Base-by-base conservation (phyloP, 2,329 filamentous ascomycete genomes). In the Botrytis aclada region DNA sequence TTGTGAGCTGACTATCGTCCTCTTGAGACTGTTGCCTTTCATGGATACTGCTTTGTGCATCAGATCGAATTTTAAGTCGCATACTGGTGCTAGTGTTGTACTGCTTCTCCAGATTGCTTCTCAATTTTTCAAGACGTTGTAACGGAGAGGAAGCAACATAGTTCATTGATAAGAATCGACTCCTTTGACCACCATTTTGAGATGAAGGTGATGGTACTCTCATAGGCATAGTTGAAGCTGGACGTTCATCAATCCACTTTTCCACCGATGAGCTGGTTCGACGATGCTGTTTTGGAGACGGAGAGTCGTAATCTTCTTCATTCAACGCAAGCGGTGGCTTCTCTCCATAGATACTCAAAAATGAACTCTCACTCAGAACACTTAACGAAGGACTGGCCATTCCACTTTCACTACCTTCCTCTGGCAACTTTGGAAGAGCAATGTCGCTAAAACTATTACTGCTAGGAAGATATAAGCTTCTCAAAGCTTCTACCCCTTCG, bases 341-440 rank as follows among this genome's bases (percentile, higher is more conserved):
- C 37, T 83, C 81, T 4, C 89, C 89, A 72, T 92, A 92, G 0
- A 92, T 83, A 76, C 89, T 92, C 34, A 87, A 77, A 77, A 92
- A 91, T 0, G 89, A 92, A 79, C 89, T 91, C 80, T 92, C 89
- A 76, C 89, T 92, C 74, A 92, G 81, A 20, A 91, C 84, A 75
- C 90, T 92, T 67, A 92, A 81, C 47, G 85, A 87, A 5, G 90
- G 89, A 76, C 89, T 92, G 41, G 83, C 83, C 73, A 88, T 78
- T 61, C 83, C 83, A 70, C 75, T 75, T 43, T 61, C 71, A 20
- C 74, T 74, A 25, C 25, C 47, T 37, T 83, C 81, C 22, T 87
- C 86, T 0, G 82, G 82, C 47, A 86, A 80, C 32, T 84, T 84
- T 1, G 86, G 84, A 39, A 90, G 79, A 74, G 85, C 88, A 37